Percentiles rank a stretch among this genome's conserved stretches.
Evolutionary conservation across 1,139 yeast species (phyloP).

Genomic region (Nakaseomyces glabratus): DNA sequence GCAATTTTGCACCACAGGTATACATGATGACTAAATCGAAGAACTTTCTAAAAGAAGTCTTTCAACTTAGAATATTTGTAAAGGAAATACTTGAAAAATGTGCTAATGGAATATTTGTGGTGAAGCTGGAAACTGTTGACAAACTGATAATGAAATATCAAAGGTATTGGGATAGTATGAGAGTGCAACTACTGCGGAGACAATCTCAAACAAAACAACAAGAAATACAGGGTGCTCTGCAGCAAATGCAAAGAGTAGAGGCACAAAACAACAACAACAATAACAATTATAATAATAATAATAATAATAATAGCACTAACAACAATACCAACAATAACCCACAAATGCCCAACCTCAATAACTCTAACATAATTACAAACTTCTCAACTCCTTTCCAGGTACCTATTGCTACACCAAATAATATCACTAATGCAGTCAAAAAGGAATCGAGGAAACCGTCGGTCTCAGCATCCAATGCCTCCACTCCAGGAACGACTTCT

Average conservation of each 20-base stretch:
- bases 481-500: too few relatives aligned
- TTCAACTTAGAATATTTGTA: slow-evolving; percentile 73
- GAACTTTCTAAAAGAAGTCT: slow-evolving; percentile 60
- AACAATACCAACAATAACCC: too few relatives aligned
- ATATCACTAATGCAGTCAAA: too few relatives aligned
- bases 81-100: slow-evolving; percentile 61
- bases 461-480: too few relatives aligned
- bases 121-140: slow-evolving; percentile 61
- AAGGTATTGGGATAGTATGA: slow-evolving; percentile 65
- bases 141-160: slow-evolving; percentile 65
- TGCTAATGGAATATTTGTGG: slow-evolving; percentile 53
- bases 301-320: neutral
- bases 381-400: too few relatives aligned
- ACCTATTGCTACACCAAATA: too few relatives aligned
- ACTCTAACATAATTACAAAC: too few relatives aligned
- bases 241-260: slow-evolving; percentile 6
- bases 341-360: too few relatives aligned
- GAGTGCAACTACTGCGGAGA: slow-evolving; percentile 36
- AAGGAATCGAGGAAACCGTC: too few relatives aligned
- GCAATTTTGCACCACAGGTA: slow-evolving; percentile 63
- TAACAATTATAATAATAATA: neutral
- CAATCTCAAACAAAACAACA: slow-evolving; percentile 13
- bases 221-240: slow-evolving; percentile 1
- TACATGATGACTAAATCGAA: slow-evolving; percentile 58
- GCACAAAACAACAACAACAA: slow-evolving; percentile 1